Evolutionary conservation across 306 rosid genomes (phyloP).

Genomic region (Gleditsia sinensis): DNA sequence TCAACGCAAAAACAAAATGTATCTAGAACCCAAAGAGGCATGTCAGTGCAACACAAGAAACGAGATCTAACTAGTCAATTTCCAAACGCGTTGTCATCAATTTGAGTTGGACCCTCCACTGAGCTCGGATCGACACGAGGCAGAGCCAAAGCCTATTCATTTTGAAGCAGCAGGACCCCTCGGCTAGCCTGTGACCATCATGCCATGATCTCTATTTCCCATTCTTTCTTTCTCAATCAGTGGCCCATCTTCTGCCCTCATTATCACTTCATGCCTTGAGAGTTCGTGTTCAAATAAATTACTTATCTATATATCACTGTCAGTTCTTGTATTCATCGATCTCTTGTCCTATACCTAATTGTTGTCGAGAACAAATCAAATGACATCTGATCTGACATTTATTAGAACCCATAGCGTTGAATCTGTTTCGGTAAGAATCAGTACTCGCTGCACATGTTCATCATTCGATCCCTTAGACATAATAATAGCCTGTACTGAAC

Average conservation of each 20-base stretch:
- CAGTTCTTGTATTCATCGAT: neutral
- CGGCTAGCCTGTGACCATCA: conserved; percentile 37
- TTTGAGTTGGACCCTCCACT: conserved; percentile 46
- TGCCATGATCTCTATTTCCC: conserved; percentile 23
- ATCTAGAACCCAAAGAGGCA: neutral
- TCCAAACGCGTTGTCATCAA: conserved; percentile 31
- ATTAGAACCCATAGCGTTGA: no score
- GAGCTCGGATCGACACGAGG: conserved; percentile 12
- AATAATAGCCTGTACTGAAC: neutral
- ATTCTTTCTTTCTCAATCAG: conserved; percentile 36
- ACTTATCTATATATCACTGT: conserved; percentile 2
- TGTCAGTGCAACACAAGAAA: conserved; percentile 38
- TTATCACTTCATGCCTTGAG: conserved; percentile 23
- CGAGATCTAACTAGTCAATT: conserved; percentile 45
- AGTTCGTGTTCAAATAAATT: conserved; percentile 28
- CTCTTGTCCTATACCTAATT: neutral
- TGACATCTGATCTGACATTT: no score
- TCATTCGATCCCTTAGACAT: neutral
- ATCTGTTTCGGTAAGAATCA: neutral
- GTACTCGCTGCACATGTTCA: neutral
- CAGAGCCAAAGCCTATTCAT: conserved; percentile 29
- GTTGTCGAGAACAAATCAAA: neutral
- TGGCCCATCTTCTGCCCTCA: conserved; percentile 26
- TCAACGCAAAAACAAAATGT: neutral
- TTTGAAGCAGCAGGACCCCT: no score